Evolutionary conservation across 2,329 filamentous ascomycete species (phyloP).

Genomic region (Paraconiothyrium brasiliense): DNA sequence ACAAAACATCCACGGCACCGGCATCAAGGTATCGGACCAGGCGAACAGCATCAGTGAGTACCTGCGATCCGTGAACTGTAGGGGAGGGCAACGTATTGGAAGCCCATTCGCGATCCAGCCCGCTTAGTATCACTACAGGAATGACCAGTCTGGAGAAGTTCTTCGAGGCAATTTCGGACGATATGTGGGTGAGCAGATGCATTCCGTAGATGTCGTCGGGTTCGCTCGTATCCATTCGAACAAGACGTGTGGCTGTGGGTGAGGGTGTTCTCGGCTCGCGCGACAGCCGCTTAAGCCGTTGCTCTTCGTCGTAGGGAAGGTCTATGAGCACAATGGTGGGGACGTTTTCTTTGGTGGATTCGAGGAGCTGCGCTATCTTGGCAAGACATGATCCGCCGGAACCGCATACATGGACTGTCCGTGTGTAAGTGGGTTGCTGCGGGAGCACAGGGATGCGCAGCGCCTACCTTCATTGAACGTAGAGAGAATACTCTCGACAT

Average conservation of each 20-base stretch:
- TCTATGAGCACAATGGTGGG: conserved; percentile 55
- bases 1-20: conserved; percentile 86
- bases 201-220: conserved; percentile 55
- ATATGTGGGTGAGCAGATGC: conserved; percentile 53
- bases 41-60: conserved; percentile 60
- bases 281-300: conserved; percentile 51
- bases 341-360: conserved; percentile 41
- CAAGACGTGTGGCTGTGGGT: conserved; percentile 46
- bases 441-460: conserved; percentile 1
- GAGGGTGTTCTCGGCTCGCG: conserved; percentile 54
- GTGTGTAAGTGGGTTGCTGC: conserved; percentile 18
- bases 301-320: conserved; percentile 55
- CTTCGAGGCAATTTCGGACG: conserved; percentile 52
- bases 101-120: conserved; percentile 45
- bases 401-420: conserved; percentile 51
- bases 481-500: conserved; percentile 52
- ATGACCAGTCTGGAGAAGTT: conserved; percentile 53
- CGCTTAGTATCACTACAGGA: conserved; percentile 52
- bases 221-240: conserved; percentile 44
- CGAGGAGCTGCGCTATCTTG: conserved; percentile 48
- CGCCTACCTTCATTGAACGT: conserved; percentile 54
- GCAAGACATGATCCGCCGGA: conserved; percentile 51
- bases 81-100: conserved; percentile 44
- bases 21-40: conserved; percentile 81
- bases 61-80: conserved; percentile 44